phyloP scores from a whole-genome alignment of 345 rosid species.

The Trapa bicornis region DNA sequence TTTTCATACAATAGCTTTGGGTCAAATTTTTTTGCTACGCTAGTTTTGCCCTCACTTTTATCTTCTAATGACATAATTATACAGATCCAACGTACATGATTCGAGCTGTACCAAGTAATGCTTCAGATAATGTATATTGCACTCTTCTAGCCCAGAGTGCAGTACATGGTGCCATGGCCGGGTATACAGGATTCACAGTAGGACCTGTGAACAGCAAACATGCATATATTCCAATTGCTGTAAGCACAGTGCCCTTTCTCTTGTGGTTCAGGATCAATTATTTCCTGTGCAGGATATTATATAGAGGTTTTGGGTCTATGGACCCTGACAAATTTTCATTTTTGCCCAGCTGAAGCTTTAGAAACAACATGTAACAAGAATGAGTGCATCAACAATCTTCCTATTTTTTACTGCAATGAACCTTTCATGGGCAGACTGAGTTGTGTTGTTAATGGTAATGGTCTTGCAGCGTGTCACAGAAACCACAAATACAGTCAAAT shows the following conservation, averaged over 20 bases:
- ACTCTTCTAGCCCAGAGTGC: conserved; percentile 96
- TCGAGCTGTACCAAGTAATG: conserved; percentile 86
- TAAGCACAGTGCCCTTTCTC: conserved; percentile 21
- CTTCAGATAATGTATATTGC: conserved; percentile 90
- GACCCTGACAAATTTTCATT: too few relatives aligned
- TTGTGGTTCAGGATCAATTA: not conserved
- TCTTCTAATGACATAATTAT: not conserved
- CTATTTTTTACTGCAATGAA: not conserved
- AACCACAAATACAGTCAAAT: conserved; percentile 55
- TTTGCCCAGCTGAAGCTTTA: too few relatives aligned
- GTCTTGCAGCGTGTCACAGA: conserved; percentile 64
- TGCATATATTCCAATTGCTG: conserved; percentile 78
- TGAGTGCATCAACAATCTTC: too few relatives aligned
- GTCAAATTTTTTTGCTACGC: not conserved
- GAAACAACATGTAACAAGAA: too few relatives aligned
- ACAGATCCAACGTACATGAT: conserved; percentile 96
- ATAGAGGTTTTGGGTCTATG: too few relatives aligned
- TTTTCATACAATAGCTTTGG: too few relatives aligned
- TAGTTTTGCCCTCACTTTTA: not conserved
- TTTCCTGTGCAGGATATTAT: too few relatives aligned
- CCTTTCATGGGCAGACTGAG: not conserved
- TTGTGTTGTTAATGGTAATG: not conserved
- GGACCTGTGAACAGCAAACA: conserved; percentile 91
- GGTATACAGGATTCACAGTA: conserved; percentile 88
- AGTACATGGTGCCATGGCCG: conserved; percentile 98